Evolutionary conservation across 2,329 filamentous ascomycete genomes (phyloP), one percentile per base, ranked within the genome.

Genomic region (Trichoderma sp.): DNA sequence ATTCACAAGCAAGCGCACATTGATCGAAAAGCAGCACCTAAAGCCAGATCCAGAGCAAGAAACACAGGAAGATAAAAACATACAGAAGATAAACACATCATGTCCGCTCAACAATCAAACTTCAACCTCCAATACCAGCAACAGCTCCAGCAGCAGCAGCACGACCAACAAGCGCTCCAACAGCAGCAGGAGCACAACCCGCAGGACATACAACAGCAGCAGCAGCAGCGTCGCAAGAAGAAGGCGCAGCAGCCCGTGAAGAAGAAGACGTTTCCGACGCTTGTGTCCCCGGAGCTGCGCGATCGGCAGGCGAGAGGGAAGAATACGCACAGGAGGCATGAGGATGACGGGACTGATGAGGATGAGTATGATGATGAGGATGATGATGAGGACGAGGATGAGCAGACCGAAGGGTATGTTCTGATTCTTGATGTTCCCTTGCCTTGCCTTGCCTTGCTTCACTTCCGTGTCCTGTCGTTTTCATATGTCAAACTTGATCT

Each of bases 251-350:
- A 12, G 10, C 34, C 34, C 34, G 10, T 9, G 3, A 39, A 39
- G 39, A 64, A 56, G 61, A 57, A 48, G 77, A 79, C 44, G 80
- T 81, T n/a, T 56, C 62, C 47, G 41, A 58, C 10, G 81, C 44
- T 19, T 59, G 83, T 84, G 73, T 84, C 82, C 0, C 68, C 77
- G 21, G 74, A 78, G 66, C 85, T 85, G 82, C 82, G 83, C 70
- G 84, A 88, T 72, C 80, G 79, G 6, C 85, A 88, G 73, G 83
- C 85, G 5, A 79, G 85, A 47, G 85, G 85, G 59, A 86, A 86
- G 70, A 80, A 87, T 67, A 82, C 83, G 0, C 85, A 84, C 70
- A 68, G 60, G 15, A 69, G 74, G 50, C 66, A 41, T 39, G 65
- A 65, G 28, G 66, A 48, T 19, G 66, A 63, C 26, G 74, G 71